Evolutionary conservation across 495 filamentous ascomycete genomes (phyloP), one percentile per base, ranked within the genome.

Genomic region (Pyrenula aspistea): DNA sequence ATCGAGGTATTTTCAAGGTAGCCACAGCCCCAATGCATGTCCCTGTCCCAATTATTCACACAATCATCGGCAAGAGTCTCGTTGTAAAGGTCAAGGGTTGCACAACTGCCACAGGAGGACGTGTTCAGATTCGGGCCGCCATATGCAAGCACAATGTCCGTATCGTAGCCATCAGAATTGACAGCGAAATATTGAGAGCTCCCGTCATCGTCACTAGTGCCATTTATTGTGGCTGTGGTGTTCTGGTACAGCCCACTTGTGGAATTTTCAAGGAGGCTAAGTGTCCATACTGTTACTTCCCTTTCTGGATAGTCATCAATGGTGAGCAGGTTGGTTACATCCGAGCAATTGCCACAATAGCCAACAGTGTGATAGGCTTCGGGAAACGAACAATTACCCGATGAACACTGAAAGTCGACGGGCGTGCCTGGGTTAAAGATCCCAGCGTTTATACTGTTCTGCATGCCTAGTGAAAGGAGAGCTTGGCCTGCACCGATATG

Each of bases 301-400:
- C n/a, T n/a, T n/a, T n/a, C n/a, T n/a, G n/a, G n/a, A n/a, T n/a
- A n/a, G n/a, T n/a, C n/a, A 11, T 48, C 19, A 19, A 48, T 19
- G 19, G 11, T 11, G 42, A 57, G 53, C 2, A 57, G 48, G 24
- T 59, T 56, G 0, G 67, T 68, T 24, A 75, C 62, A 58, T 78
- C 70, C 53, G 68, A 62, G 25, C 68, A 68, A n/a, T 59, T 61
- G 12, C 67, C 63, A 59, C 77, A 79, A 49, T 77, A 59, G 2
- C 71, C 73, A 11, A 79, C 62, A 1, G 77, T 72, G 53, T 70
- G 68, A 56, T 75, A 77, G 21, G 60, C 57, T 11, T 48, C 19
- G 0, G 63, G 60, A 55, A 68, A 78, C 10, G 67, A 71, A 54
- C 75, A 78, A 57, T 75, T 71, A 21, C 71, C 71, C 0, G 75